Evolutionary conservation across 1,284 basidiomycete species (phyloP).

Genomic region (Cystobasidiaceae sp.): DNA sequence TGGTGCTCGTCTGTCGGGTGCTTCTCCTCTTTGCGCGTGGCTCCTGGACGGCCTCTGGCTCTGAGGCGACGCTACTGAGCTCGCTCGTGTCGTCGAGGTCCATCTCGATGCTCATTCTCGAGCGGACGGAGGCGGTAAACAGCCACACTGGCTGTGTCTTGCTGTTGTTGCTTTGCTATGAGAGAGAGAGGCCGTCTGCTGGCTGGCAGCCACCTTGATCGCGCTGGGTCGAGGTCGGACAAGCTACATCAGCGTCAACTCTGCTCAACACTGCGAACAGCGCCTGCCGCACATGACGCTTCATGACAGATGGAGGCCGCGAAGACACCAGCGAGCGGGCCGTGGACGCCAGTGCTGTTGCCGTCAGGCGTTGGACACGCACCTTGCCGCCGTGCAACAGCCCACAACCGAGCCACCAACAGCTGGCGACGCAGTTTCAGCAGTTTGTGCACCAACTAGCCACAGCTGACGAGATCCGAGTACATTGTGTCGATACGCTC

Average conservation of each 20-base stretch:
- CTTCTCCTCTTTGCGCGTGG: slow-evolving; percentile 1
- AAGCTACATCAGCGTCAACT: background rate
- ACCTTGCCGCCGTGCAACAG: too few species aligned
- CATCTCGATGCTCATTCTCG: slow-evolving; percentile 6
- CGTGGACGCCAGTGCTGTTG: too few species aligned
- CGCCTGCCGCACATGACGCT: background rate
- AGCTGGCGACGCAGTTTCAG: too few species aligned
- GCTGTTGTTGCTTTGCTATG: background rate
- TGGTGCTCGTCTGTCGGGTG: background rate
- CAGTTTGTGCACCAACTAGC: too few species aligned
- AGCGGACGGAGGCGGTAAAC: background rate
- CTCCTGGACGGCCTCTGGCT: background rate
- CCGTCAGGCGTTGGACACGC: too few species aligned
- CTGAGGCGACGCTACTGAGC: slow-evolving; percentile 8
- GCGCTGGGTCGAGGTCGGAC: background rate
- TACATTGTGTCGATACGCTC: too few species aligned
- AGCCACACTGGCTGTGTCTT: background rate
- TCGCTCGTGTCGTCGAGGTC: slow-evolving; percentile 15
- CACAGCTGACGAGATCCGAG: too few species aligned
- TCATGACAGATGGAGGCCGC: slow-evolving; percentile 14
- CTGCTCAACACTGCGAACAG: background rate
- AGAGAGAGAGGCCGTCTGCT: too few species aligned
- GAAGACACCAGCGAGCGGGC: too few species aligned
- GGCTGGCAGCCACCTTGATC: background rate
- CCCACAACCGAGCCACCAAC: too few species aligned